phyloP scores from a whole-genome alignment of 345 rosid genomes.

The Populus davidiana region DNA sequence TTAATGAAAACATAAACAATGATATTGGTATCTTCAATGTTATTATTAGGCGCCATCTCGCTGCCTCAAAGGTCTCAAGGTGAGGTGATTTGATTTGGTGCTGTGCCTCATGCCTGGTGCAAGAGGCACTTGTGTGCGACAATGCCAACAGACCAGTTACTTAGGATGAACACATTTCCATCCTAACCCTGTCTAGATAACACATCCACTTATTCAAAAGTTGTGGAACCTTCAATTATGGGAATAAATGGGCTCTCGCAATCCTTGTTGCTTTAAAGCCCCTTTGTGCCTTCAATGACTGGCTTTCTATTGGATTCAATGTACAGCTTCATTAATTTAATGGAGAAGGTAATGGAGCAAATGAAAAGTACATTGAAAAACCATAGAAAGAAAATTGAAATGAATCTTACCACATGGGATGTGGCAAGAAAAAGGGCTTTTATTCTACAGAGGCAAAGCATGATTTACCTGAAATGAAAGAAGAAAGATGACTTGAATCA shows the following conservation, averaged over 20 bases:
- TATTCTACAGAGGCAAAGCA: background rate
- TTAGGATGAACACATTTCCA: background rate
- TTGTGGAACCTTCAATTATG: background rate
- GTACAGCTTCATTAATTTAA: background rate
- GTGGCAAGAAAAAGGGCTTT: background rate
- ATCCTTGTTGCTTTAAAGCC: background rate
- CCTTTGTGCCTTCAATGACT: background rate
- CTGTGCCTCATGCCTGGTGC: background rate
- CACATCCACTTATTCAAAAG: background rate
- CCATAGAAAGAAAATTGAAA: background rate
- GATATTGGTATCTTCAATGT: background rate
- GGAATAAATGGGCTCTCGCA: background rate
- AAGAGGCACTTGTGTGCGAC: background rate
- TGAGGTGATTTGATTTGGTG: background rate
- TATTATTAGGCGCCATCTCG: background rate
- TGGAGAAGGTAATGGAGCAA: background rate
- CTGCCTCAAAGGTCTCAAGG: background rate
- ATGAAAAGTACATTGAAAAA: background rate
- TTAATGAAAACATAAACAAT: background rate
- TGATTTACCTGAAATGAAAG: background rate
- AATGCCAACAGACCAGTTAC: background rate
- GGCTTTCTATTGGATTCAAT: background rate
- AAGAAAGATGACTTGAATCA: background rate
- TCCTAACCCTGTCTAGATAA: background rate
- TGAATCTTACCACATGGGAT: background rate